Conservation (phyloP, 2,329 filamentous ascomycete genomes). For the Pseudogymnoascus destructans region DNA sequence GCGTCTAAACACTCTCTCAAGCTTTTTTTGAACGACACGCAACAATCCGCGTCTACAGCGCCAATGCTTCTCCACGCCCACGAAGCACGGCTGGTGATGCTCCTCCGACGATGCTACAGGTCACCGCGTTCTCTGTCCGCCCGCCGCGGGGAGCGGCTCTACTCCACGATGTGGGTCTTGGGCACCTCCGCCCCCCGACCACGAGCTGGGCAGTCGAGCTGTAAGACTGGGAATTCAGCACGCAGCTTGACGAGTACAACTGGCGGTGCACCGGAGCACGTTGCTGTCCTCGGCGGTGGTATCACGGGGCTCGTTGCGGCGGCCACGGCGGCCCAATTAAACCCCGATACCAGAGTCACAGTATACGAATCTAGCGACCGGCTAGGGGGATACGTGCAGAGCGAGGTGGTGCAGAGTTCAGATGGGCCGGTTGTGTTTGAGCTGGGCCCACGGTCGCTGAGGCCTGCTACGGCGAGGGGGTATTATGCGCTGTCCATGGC, state of each 20-base stretch:
- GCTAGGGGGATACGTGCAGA: conserved; percentile 76
- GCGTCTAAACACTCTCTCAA: background rate
- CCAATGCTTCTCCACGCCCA: conserved; percentile 21
- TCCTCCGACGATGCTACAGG: conserved; percentile 20
- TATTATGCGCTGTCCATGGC: conserved; percentile 19
- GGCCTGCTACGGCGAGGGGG: conserved; percentile 18
- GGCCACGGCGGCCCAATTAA: conserved; percentile 58
- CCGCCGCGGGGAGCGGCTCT: background rate
- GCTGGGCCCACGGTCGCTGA: conserved; percentile 52
- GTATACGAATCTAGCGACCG: conserved; percentile 61
- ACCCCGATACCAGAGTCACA: conserved; percentile 59
- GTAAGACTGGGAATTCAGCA: background rate
- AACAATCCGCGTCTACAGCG: background rate
- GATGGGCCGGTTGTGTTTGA: conserved; percentile 64
- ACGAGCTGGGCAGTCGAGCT: background rate
- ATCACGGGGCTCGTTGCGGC: conserved; percentile 71
- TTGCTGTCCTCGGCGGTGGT: conserved; percentile 67
- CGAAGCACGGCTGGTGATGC: conserved; percentile 19
- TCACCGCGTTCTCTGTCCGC: conserved; percentile 16
- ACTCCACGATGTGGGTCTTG: background rate
- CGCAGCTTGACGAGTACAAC: background rate
- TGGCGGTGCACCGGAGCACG: conserved; percentile 13
- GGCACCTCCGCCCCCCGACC: background rate
- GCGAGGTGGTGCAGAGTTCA: conserved; percentile 44
- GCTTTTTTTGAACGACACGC: background rate